Conservation (phyloP, 1,139 yeast genomes). For the Suhomyces chickasaworum region DNA sequence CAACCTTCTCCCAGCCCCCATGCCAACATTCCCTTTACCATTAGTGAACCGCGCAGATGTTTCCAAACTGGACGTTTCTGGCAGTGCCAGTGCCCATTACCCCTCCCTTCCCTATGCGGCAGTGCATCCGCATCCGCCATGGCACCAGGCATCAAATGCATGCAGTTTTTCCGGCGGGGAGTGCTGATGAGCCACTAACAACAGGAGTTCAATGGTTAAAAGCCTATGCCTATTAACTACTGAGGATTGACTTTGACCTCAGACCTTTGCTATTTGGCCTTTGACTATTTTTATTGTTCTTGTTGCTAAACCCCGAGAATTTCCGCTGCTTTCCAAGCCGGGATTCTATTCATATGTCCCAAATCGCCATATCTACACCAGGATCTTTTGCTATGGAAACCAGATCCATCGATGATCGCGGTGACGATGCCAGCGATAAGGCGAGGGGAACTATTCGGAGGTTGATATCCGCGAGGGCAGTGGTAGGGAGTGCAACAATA, state of each 20-base stretch:
- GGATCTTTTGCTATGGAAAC: neutral
- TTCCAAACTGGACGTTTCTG: neutral
- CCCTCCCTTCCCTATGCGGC: conserved; percentile 1
- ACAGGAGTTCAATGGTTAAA: neutral
- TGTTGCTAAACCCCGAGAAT: neutral
- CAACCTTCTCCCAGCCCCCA: too few relatives aligned
- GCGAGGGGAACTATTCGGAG: neutral
- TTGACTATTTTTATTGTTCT: too few relatives aligned
- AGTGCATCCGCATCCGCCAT: conserved; percentile 1
- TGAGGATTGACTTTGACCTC: too few relatives aligned
- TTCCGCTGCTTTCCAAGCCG: neutral
- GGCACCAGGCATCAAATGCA: neutral
- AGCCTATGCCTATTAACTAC: neutral
- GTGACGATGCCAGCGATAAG: neutral
- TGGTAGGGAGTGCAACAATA: too few relatives aligned
- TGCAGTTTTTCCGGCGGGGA: conserved; percentile 5
- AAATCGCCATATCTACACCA: too few relatives aligned
- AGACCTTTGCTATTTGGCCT: too few relatives aligned
- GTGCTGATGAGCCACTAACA: neutral
- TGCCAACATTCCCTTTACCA: too few relatives aligned
- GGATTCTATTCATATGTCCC: too few relatives aligned
- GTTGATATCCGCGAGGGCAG: neutral
- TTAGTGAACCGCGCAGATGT: neutral
- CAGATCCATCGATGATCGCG: neutral
- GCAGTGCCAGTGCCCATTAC: neutral